Evolutionary conservation across 139 green algal genomes (phyloP), one percentile per base, ranked within the genome.

Genomic region (Pycnococcus provasolii): DNA sequence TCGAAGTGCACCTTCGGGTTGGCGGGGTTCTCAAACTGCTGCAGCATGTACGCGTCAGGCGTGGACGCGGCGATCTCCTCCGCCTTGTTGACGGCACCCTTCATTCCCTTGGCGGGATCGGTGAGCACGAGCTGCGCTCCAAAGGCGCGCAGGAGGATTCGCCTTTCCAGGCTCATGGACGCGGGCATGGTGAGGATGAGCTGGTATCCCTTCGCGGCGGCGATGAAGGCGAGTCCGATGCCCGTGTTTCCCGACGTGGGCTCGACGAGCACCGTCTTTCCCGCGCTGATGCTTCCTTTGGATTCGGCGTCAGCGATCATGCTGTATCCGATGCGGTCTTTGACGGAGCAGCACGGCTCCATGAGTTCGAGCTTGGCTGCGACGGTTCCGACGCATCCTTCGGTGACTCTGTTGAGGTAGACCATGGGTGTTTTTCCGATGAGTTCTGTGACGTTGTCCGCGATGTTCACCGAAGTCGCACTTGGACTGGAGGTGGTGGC

Each of bases 21-120:
- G 73, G 87, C 84, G 42, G 88, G 85, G 83, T 97, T 99, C 79
- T 99, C 87, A 80, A 99, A 98, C 78, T 99, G 93, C 81, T 98
- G 90, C 71, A 97, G 86, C 70, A 96, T 90, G 83, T 87, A 95
- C 0, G 86, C 73, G 74, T 89, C 75, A 1, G 79, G 68, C 0
- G 83, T 95, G 43, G 71, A 75, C 48, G 62, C 71, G 42, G 86
- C 80, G 48, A 99, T 88, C 78, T 96, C 83, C 77, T 95, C 84
- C 2, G 91, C 91, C 83, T 95, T 96, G 40, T 73, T 64, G 4
- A 99, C 85, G 26, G 90, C 90, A 15, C 87, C 92, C 75, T 92
- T 91, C 85, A 91, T 91, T n/a, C 86, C 84, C 79, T 85, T 83
- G 0, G 80, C 75, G 39, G 79, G 75, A 60, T 86, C 75, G 0